These are phyloP conservation scores for Diaporthe humulicola DNA, from an alignment of 2,329 filamentous ascomycete genomes.

Conservation along the genomic window DNA sequence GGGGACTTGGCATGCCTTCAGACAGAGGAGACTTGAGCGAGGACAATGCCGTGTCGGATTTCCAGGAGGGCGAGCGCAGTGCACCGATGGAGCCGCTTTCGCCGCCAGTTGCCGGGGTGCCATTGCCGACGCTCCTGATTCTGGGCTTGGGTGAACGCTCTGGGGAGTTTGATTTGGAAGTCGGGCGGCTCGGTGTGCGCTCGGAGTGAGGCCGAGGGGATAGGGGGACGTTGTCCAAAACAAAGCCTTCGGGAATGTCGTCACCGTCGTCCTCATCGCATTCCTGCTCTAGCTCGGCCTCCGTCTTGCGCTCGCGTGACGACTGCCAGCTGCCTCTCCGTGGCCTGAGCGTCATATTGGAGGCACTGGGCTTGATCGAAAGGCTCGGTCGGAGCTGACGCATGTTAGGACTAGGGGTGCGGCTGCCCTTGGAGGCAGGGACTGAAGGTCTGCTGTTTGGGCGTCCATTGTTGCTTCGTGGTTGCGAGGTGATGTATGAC, in stretches of 20 bases:
- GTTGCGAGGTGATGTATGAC: conserved; percentile 47
- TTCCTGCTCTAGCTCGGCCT: conserved; percentile 79
- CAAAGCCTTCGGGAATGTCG: conserved; percentile 82
- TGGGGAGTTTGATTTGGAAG: conserved; percentile 66
- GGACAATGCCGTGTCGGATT: conserved; percentile 56
- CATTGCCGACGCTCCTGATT: conserved; percentile 71
- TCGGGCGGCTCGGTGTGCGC: conserved; percentile 64
- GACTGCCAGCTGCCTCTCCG: conserved; percentile 82
- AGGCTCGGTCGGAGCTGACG: conserved; percentile 50
- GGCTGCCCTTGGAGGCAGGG: conserved; percentile 58
- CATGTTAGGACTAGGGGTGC: conserved; percentile 61
- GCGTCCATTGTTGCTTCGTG: conserved; percentile 44
- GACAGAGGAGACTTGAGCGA: conserved; percentile 48
- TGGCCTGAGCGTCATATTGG: conserved; percentile 54
- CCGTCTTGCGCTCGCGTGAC: conserved; percentile 73
- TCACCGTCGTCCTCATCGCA: conserved; percentile 83
- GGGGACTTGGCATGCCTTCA: conserved; percentile 54
- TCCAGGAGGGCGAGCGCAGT: conserved; percentile 69
- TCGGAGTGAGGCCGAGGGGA: conserved; percentile 76
- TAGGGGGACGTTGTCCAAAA: conserved; percentile 86
- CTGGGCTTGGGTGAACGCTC: conserved; percentile 62
- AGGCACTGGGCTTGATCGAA: conserved; percentile 59
- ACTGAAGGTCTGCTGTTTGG: conserved; percentile 54
- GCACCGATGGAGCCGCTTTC: conserved; percentile 64
- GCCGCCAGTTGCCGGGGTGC: conserved; percentile 70